Evolutionary conservation across 75 land plant species (phyloP).

Genomic region (Sequoiadendron giganteum): DNA sequence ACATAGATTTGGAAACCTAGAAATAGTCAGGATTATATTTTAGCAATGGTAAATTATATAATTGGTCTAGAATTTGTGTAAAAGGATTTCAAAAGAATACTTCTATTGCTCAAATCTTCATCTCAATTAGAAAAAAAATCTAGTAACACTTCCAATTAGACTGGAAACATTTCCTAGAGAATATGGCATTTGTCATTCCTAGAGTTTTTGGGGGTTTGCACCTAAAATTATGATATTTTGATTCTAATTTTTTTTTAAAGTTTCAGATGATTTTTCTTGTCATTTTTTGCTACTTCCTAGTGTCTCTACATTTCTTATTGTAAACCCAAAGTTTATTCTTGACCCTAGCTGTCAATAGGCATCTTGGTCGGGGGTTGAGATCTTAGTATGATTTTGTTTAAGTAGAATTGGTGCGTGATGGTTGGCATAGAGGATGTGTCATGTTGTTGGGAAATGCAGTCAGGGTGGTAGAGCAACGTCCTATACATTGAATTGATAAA

Average conservation of each 20-base stretch:
- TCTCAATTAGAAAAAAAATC: no score
- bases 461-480: neutral
- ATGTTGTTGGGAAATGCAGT: neutral
- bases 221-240: no score
- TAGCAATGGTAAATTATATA: no score
- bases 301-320: neutral
- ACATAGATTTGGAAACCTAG: neutral
- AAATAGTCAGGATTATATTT: no score
- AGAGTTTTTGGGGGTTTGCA: no score
- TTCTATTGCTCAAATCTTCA: neutral
- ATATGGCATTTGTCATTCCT: no score
- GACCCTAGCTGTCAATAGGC: neutral
- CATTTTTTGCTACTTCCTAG: neutral
- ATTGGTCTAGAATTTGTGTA: neutral
- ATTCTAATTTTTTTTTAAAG: neutral
- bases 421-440: neutral
- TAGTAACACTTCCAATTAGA: neutral
- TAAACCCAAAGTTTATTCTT: no score
- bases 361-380: neutral
- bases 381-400: neutral
- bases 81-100: neutral
- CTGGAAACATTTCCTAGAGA: no score
- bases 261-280: neutral
- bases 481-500: neutral
- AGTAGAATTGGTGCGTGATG: neutral